phyloP scores from a whole-genome alignment of 2,329 filamentous ascomycete genomes.

The Colletotrichum destructivum region DNA sequence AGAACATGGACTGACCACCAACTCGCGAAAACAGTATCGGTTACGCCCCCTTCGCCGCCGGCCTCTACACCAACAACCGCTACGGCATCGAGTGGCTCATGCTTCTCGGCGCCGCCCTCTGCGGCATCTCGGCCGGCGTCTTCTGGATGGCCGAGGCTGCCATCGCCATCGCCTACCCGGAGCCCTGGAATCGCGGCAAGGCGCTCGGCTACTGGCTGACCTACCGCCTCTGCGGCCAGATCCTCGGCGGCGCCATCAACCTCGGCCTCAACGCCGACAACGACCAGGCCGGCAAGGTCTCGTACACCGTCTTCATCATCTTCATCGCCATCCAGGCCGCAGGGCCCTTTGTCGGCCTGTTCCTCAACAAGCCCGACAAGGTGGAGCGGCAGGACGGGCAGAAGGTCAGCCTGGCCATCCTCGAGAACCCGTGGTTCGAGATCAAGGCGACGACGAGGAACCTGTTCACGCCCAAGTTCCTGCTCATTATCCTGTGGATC shows the following conservation, averaged over 20 bases:
- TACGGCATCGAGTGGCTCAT: constrained; percentile 79
- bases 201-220: constrained; percentile 79
- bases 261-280: constrained; percentile 74
- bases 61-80: constrained; percentile 80
- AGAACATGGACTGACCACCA: neutral
- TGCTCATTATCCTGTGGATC: constrained; percentile 78
- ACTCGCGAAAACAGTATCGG: constrained; percentile 62
- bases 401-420: constrained; percentile 72
- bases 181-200: constrained; percentile 76
- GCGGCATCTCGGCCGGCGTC: constrained; percentile 78
- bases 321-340: constrained; percentile 80
- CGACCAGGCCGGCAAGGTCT: constrained; percentile 74
- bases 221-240: constrained; percentile 73
- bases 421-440: constrained; percentile 70
- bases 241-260: constrained; percentile 81
- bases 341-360: constrained; percentile 75
- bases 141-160: constrained; percentile 85
- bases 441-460: constrained; percentile 71
- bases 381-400: constrained; percentile 78
- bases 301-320: constrained; percentile 77
- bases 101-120: constrained; percentile 77
- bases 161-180: constrained; percentile 80
- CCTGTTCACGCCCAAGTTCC: constrained; percentile 73
- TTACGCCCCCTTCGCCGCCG: constrained; percentile 80
- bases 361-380: constrained; percentile 72